Conservation (phyloP, 208 protist species). For the Trypanosoma boissoni region DNA sequence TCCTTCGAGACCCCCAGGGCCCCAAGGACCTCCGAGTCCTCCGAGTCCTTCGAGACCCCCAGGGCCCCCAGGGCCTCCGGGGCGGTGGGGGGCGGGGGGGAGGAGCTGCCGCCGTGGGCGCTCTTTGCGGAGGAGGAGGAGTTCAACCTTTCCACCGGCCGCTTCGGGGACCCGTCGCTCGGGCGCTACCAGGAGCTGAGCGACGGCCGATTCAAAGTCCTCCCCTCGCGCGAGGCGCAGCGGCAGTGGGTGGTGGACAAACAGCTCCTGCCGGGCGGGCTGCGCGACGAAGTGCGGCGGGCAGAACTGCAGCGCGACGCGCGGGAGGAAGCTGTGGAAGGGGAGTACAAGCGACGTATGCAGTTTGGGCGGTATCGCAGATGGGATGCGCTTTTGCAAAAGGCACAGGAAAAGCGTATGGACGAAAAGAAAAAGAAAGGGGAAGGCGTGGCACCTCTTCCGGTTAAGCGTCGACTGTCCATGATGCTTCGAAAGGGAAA, state of each 20-base stretch:
- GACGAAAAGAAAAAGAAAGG: constrained; percentile 7
- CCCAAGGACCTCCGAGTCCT: too few species aligned
- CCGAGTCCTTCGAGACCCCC: too few species aligned
- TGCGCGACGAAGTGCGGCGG: constrained; percentile 52
- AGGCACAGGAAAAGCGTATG: constrained; percentile 53
- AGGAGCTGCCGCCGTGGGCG: constrained; percentile 85
- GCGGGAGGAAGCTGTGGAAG: constrained; percentile 56
- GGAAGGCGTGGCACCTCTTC: constrained; percentile 43
- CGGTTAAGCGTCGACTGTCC: constrained; percentile 49
- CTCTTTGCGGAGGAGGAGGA: constrained; percentile 71
- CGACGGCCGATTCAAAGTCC: constrained; percentile 66
- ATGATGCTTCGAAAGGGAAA: constrained; percentile 64
- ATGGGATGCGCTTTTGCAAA: constrained; percentile 73
- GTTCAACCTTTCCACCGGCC: constrained; percentile 78
- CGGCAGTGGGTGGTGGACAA: constrained; percentile 51
- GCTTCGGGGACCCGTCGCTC: constrained; percentile 65
- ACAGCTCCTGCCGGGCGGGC: constrained; percentile 42
- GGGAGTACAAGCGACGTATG: constrained; percentile 55
- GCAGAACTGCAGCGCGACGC: constrained; percentile 38
- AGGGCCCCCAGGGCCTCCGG: too few species aligned
- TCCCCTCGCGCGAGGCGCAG: constrained; percentile 50
- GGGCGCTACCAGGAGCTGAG: constrained; percentile 83
- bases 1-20: too few species aligned
- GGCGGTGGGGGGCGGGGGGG: too few species aligned
- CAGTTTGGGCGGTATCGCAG: constrained; percentile 72